Percentiles rank a stretch among this genome's conserved stretches.
Evolutionary conservation across 768 basidiomycete species (phyloP).

Genomic region (Mycena galericulata): DNA sequence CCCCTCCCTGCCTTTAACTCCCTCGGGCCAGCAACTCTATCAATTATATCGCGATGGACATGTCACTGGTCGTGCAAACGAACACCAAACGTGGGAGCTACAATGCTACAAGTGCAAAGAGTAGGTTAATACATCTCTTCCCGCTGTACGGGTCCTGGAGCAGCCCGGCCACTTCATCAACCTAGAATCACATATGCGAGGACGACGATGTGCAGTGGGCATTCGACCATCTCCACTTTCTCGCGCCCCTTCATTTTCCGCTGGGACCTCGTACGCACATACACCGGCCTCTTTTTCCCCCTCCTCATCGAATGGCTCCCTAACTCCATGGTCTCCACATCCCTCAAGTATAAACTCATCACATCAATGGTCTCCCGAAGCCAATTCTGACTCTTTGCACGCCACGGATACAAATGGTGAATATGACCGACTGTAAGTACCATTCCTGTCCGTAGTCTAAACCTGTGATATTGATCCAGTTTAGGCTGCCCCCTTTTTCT

Average conservation of each 20-base stretch:
- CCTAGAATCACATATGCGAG: constrained; percentile 1
- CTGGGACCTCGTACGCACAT: background rate
- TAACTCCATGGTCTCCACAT: background rate
- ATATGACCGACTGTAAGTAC: too few relatives aligned
- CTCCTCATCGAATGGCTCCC: too few relatives aligned
- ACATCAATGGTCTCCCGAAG: too few relatives aligned
- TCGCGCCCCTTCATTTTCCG: background rate
- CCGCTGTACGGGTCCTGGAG: background rate
- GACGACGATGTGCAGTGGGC: background rate
- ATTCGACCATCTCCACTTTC: background rate
- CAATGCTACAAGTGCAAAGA: background rate
- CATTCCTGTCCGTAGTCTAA: too few relatives aligned
- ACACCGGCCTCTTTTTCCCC: background rate
- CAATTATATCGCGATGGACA: background rate
- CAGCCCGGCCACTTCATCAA: background rate
- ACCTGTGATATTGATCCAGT: too few relatives aligned
- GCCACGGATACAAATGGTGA: too few relatives aligned
- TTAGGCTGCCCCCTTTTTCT: background rate
- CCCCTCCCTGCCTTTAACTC: too few relatives aligned
- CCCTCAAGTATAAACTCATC: background rate
- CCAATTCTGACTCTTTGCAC: too few relatives aligned
- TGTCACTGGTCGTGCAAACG: too few relatives aligned
- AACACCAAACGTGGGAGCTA: background rate
- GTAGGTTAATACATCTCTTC: background rate
- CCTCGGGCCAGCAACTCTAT: too few relatives aligned